phyloP scores from a whole-genome alignment of 2,329 filamentous ascomycete genomes.

The Saccharata proteae region DNA sequence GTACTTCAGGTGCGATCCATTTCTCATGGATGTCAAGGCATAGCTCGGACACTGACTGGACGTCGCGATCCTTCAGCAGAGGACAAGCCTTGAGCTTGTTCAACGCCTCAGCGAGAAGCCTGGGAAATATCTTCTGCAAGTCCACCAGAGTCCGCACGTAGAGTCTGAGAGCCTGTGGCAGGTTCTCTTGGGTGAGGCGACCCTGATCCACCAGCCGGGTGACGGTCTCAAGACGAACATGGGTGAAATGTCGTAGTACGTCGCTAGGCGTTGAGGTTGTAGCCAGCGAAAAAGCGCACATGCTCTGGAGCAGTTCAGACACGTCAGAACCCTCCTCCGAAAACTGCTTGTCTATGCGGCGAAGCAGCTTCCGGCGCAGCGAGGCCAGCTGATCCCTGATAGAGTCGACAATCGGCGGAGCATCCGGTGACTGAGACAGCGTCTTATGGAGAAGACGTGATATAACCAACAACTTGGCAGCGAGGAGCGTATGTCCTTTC shows the following conservation, averaged over 20 bases:
- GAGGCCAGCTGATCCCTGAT: constrained; percentile 51
- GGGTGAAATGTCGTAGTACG: constrained; percentile 65
- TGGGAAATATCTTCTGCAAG: constrained; percentile 64
- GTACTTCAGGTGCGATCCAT: constrained; percentile 75
- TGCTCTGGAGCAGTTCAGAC: constrained; percentile 51
- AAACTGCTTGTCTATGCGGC: constrained; percentile 47
- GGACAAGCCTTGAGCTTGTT: constrained; percentile 55
- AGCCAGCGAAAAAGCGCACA: constrained; percentile 72
- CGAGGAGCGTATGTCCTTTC: constrained; percentile 37
- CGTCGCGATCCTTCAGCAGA: constrained; percentile 57
- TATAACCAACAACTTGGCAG: constrained; percentile 58
- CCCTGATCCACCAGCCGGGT: constrained; percentile 44
- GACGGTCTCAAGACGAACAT: constrained; percentile 59
- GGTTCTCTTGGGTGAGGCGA: constrained; percentile 35
- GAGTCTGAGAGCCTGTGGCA: constrained; percentile 55
- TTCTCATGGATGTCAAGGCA: constrained; percentile 64
- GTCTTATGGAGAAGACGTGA: constrained; percentile 64
- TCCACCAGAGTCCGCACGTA: constrained; percentile 68
- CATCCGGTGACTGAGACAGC: constrained; percentile 42
- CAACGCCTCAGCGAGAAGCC: constrained; percentile 58
- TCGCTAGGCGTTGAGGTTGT: constrained; percentile 72
- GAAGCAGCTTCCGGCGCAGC: constrained; percentile 52
- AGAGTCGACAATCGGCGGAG: constrained; percentile 45
- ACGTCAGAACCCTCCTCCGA: constrained; percentile 23
- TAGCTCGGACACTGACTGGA: constrained; percentile 56